Conservation (phyloP, 2,329 filamentous ascomycete genomes). For the Alternaria metachromatica region DNA sequence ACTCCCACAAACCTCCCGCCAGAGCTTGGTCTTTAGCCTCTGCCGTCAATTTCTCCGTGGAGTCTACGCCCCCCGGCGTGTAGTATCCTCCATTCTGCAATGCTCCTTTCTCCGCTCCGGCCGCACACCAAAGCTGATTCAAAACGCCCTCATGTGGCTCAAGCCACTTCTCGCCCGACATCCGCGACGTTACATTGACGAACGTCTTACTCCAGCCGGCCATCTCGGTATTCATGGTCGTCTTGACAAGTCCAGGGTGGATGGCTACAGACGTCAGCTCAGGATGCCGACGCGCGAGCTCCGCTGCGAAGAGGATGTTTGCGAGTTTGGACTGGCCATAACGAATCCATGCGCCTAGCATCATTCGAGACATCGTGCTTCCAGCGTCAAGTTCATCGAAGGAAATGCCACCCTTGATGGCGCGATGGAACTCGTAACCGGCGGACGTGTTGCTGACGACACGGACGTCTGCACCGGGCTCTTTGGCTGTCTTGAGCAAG, state of each 20-base stretch:
- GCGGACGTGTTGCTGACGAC: conserved; percentile 51
- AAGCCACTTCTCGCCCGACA: neutral
- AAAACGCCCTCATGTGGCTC: conserved; percentile 32
- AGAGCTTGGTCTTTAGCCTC: conserved; percentile 15
- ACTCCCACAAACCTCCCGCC: conserved; percentile 22
- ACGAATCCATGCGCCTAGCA: conserved; percentile 42
- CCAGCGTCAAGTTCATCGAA: conserved; percentile 23
- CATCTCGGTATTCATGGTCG: conserved; percentile 42
- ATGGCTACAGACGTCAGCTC: conserved; percentile 52
- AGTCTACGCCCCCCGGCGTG: conserved; percentile 25
- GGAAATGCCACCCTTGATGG: conserved; percentile 36
- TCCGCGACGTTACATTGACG: conserved; percentile 8
- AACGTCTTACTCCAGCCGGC: conserved; percentile 18
- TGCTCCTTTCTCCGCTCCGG: conserved; percentile 32
- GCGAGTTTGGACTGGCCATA: conserved; percentile 61
- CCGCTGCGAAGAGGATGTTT: conserved; percentile 55
- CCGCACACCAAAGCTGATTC: conserved; percentile 49
- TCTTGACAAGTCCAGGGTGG: conserved; percentile 60
- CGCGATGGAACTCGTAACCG: conserved; percentile 27
- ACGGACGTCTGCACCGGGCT: conserved; percentile 52
- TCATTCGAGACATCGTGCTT: conserved; percentile 27
- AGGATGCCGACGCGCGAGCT: conserved; percentile 55
- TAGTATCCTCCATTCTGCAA: conserved; percentile 51
- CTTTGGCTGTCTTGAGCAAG: conserved; percentile 50
- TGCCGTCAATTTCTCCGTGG: conserved; percentile 11